Conservation (phyloP, 1,139 yeast species). For the Insectozyma bohioensis region DNA sequence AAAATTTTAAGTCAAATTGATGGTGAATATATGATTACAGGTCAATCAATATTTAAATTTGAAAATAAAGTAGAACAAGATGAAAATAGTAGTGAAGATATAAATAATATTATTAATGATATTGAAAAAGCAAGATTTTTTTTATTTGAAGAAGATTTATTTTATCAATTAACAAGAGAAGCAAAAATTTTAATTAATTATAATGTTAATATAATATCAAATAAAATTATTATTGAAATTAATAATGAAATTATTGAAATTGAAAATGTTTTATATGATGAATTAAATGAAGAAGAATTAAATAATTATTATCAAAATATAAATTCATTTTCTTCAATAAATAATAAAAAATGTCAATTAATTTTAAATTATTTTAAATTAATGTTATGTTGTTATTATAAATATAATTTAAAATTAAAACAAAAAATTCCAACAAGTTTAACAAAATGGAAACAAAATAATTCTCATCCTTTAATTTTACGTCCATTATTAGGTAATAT, state of each 20-base stretch:
- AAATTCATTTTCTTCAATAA: slow-evolving; percentile 30
- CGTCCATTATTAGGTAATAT: slow-evolving; percentile 71
- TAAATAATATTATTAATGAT: slow-evolving; percentile 45
- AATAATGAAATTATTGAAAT: slow-evolving; percentile 70
- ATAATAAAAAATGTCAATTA: slow-evolving; percentile 50
- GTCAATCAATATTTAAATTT: slow-evolving; percentile 40
- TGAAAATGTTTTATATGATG: slow-evolving; percentile 57
- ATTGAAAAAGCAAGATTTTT: slow-evolving; percentile 65
- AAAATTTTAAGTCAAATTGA: slow-evolving; percentile 54
- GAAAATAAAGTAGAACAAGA: slow-evolving; percentile 18
- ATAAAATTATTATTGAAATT: slow-evolving; percentile 65
- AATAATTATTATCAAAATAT: slow-evolving; percentile 30
- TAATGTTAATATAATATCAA: slow-evolving; percentile 66
- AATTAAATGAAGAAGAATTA: slow-evolving; percentile 40
- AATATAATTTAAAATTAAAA: slow-evolving; percentile 47
- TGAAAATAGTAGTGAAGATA: slow-evolving; percentile 12
- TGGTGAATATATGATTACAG: slow-evolving; percentile 43
- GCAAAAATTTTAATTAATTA: slow-evolving; percentile 71
- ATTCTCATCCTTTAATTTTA: slow-evolving; percentile 52
- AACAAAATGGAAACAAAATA: slow-evolving; percentile 51
- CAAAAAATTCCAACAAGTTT: slow-evolving; percentile 49
- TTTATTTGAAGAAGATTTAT: slow-evolving; percentile 83
- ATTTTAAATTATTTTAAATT: slow-evolving; percentile 54
- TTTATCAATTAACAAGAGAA: slow-evolving; percentile 71
- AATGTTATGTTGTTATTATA: slow-evolving; percentile 61